Percentiles rank a stretch among this genome's conserved stretches.
Evolutionary conservation across 2,329 filamentous ascomycete genomes (phyloP).

Genomic region (Taxawa tesnikishii): DNA sequence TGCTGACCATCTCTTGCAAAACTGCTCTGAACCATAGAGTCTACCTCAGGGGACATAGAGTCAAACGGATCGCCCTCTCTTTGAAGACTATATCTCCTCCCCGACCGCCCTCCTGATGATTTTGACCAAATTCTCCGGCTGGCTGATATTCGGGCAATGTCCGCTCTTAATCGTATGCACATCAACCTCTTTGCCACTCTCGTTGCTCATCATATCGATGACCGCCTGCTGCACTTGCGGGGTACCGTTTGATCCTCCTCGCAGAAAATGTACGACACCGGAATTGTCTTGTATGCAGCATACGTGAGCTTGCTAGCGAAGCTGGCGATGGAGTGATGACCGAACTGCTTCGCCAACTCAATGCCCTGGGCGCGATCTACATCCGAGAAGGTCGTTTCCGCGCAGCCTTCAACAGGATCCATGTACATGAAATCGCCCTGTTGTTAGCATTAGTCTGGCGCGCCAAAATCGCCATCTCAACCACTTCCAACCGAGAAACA

Average conservation of each 20-base stretch:
- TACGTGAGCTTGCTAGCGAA: slow-evolving; percentile 25
- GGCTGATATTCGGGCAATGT: slow-evolving; percentile 20
- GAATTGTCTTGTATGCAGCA: slow-evolving; percentile 27
- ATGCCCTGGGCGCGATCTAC: slow-evolving; percentile 2
- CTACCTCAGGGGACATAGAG: too few relatives aligned
- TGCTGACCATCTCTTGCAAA: too few relatives aligned
- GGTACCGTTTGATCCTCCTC: slow-evolving; percentile 23
- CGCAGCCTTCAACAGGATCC: not conserved
- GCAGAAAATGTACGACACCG: slow-evolving; percentile 27
- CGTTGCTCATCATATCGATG: slow-evolving; percentile 24
- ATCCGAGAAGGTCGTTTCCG: not conserved
- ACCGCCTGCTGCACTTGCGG: slow-evolving; percentile 18
- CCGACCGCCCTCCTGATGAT: slow-evolving; percentile 12
- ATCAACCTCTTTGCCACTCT: slow-evolving; percentile 24
- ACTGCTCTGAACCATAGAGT: too few relatives aligned
- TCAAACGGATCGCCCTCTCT: too few relatives aligned
- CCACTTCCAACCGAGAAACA: not conserved
- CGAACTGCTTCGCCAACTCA: slow-evolving; percentile 10
- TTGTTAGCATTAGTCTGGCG: too few relatives aligned
- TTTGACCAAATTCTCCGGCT: slow-evolving; percentile 15
- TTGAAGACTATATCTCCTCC: too few relatives aligned
- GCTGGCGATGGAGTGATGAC: slow-evolving; percentile 21
- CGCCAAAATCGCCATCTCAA: not conserved
- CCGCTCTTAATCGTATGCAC: slow-evolving; percentile 23
- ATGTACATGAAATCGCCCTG: not conserved